A percentile compares a stretch with the other conserved stretches of the same genome.
phyloP scores from a whole-genome alignment of 768 basidiomycete species.

The Tylopilus felleus region DNA sequence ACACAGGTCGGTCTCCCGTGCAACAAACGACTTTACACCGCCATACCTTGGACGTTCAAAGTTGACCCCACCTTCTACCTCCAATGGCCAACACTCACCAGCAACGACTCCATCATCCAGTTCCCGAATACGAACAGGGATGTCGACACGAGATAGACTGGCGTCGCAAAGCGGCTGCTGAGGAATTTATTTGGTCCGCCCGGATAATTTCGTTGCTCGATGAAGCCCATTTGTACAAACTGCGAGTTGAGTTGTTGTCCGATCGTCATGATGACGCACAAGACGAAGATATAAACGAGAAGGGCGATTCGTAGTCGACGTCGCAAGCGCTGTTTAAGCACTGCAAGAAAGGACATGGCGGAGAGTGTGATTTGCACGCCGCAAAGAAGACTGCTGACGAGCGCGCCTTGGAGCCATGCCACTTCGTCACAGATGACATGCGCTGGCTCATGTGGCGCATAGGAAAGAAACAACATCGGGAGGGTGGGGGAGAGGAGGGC shows the following conservation, averaged over 20 bases:
- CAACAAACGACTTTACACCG: constrained; percentile 19
- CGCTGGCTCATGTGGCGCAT: background rate
- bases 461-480: constrained; percentile 6
- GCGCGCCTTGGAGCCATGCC: constrained; percentile 23
- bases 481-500: background rate
- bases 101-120: constrained; percentile 22
- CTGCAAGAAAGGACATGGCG: constrained; percentile 15
- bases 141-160: constrained; percentile 4
- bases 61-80: background rate
- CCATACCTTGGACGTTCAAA: constrained; percentile 18
- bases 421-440: constrained; percentile 4
- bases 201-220: constrained; percentile 6
- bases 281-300: constrained; percentile 12
- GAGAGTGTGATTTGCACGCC: constrained; percentile 20
- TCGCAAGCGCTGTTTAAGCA: constrained; percentile 12
- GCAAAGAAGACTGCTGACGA: constrained; percentile 19
- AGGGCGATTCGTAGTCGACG: constrained; percentile 12
- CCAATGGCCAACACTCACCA: constrained; percentile 12
- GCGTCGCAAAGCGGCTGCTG: background rate
- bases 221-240: constrained; percentile 18
- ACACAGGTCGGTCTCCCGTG: constrained; percentile 5
- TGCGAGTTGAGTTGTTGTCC: constrained; percentile 10
- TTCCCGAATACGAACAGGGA: constrained; percentile 15
- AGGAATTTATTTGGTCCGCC: constrained; percentile 16
- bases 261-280: constrained; percentile 15